A percentile compares a stretch with the other conserved stretches of the same genome.
phyloP scores from a whole-genome alignment of 768 basidiomycete species.

The Nidula microcarpa region DNA sequence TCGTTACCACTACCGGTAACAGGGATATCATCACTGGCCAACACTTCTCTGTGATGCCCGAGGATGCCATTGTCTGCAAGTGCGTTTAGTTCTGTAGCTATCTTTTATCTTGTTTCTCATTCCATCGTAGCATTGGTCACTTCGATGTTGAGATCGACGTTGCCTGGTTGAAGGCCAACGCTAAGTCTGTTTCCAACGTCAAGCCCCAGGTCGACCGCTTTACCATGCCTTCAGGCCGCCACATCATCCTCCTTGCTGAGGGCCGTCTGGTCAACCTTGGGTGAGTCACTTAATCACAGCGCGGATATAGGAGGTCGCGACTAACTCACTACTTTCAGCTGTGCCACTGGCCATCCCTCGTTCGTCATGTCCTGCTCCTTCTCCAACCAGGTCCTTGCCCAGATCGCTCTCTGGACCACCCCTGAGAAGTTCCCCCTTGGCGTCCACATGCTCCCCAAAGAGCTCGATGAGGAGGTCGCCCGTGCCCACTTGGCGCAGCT shows the following conservation, averaged over 20 bases:
- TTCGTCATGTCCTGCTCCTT: slow-evolving; percentile 99
- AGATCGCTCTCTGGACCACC: slow-evolving; percentile 97
- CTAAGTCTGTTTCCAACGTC: slow-evolving; percentile 78
- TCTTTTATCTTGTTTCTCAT: background rate
- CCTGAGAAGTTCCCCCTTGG: slow-evolving; percentile 92
- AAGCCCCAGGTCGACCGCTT: slow-evolving; percentile 99
- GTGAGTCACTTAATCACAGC: slow-evolving; percentile 34
- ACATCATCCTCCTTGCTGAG: slow-evolving; percentile 96
- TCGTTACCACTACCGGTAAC: slow-evolving; percentile 99
- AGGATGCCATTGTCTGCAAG: slow-evolving; percentile 99
- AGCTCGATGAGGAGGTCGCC: slow-evolving; percentile 98
- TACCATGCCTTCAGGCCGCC: slow-evolving; percentile 89
- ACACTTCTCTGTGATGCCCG: slow-evolving; percentile 93
- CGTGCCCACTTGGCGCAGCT: slow-evolving; percentile 90
- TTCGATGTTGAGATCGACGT: slow-evolving; percentile 94
- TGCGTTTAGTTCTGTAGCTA: slow-evolving; percentile 33
- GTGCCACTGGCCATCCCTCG: slow-evolving; percentile 97
- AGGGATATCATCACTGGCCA: slow-evolving; percentile 92
- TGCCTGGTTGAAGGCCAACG: slow-evolving; percentile 96
- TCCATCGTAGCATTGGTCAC: slow-evolving; percentile 65
- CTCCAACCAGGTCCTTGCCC: slow-evolving; percentile 96
- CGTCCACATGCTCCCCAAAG: slow-evolving; percentile 98
- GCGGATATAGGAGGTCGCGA: slow-evolving; percentile 3
- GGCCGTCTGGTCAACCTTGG: slow-evolving; percentile 99
- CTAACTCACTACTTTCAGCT: slow-evolving; percentile 36